A percentile compares a stretch with the other conserved stretches of the same genome.
Evolutionary conservation across 73 alveolate genomes (phyloP).

Genomic region (Symbiodinium natans): DNA sequence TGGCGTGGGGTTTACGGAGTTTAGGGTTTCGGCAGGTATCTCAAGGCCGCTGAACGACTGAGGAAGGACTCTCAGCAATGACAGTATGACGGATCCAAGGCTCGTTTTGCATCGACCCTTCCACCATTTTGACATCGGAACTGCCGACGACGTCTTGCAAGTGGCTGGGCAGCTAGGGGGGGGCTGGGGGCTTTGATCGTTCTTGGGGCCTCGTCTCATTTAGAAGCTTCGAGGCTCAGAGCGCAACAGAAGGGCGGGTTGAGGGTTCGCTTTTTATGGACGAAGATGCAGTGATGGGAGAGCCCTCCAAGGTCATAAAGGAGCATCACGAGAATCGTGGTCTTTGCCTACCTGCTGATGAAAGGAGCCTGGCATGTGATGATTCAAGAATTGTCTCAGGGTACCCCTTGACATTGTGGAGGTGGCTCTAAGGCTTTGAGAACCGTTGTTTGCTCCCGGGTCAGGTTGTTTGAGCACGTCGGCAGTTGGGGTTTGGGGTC

Average conservation of each 20-base stretch:
- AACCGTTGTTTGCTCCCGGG: too few relatives aligned
- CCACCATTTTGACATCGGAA: constrained; percentile 86
- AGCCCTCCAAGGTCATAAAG: constrained; percentile 42
- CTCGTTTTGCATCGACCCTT: constrained; percentile 80
- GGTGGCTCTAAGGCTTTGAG: too few relatives aligned
- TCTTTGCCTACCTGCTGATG: constrained; percentile 29
- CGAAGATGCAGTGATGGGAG: not conserved
- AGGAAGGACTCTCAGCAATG: not conserved
- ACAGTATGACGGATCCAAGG: too few relatives aligned
- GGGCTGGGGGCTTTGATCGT: too few relatives aligned
- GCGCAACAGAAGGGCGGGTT: too few relatives aligned
- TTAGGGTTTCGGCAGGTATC: too few relatives aligned
- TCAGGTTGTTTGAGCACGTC: too few relatives aligned
- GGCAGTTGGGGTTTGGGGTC: not conserved
- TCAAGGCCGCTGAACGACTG: too few relatives aligned
- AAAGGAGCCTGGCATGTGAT: not conserved
- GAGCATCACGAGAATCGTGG: constrained; percentile 80
- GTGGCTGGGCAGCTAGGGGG: not conserved
- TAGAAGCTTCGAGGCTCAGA: too few relatives aligned
- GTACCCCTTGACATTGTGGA: too few relatives aligned
- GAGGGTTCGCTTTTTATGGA: not conserved
- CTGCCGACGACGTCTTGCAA: constrained; percentile 59
- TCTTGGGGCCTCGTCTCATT: not conserved
- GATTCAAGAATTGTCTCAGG: too few relatives aligned
- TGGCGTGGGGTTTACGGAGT: too few relatives aligned